A percentile compares a stretch with the other conserved stretches of the same genome.
phyloP scores from a whole-genome alignment of 2,329 filamentous ascomycete species.

The Aureobasidium namibiae region DNA sequence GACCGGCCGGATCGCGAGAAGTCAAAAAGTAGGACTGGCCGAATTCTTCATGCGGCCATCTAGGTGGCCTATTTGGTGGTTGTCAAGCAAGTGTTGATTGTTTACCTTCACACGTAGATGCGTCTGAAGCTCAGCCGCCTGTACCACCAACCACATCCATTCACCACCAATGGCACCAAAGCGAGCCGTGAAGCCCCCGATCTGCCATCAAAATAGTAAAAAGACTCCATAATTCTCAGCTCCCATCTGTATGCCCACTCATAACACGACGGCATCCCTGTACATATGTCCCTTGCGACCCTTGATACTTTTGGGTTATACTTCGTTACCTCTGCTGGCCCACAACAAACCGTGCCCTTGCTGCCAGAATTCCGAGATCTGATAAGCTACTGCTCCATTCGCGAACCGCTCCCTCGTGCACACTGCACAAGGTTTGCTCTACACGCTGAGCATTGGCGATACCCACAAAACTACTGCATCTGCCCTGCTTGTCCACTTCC shows the following conservation, averaged over 20 bases:
- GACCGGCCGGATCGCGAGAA: not conserved
- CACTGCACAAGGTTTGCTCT: conserved; percentile 2
- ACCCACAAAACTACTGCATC: conserved; percentile 4
- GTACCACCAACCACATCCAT: not conserved
- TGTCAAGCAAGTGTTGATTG: conserved; percentile 1
- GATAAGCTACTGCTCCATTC: not conserved
- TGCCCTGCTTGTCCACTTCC: not conserved
- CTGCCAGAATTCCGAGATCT: not conserved
- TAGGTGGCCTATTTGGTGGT: not conserved
- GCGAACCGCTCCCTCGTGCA: conserved; percentile 1
- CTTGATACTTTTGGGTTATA: not conserved
- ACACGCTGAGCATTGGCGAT: not conserved
- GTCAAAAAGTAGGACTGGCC: not conserved
- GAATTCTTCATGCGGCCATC: not conserved
- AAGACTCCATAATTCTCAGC: not conserved
- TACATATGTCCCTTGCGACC: not conserved
- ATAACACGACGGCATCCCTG: not conserved
- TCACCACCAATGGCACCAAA: not conserved
- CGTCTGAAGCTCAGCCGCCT: not conserved
- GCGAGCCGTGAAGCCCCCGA: not conserved
- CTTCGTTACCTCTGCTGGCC: not conserved
- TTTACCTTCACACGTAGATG: no score
- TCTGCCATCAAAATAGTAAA: not conserved
- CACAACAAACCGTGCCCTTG: not conserved
- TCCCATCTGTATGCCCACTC: not conserved